Percentiles rank a stretch among this genome's conserved stretches.
Evolutionary conservation across 2,329 filamentous ascomycete species (phyloP).

Genomic region (Coniochaeta hoffmannii): DNA sequence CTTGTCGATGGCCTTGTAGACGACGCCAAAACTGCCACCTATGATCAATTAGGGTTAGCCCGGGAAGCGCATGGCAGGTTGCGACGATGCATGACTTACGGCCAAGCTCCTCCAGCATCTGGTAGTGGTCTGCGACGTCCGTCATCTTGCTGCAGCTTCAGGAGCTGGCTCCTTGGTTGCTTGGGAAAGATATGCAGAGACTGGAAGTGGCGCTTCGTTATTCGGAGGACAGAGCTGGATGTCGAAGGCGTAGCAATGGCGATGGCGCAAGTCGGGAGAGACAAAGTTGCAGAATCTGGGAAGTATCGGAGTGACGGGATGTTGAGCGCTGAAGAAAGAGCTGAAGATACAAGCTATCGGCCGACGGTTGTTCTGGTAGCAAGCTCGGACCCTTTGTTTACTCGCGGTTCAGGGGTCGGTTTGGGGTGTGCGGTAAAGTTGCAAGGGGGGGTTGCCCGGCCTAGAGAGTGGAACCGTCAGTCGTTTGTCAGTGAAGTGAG

Average conservation of each 20-base stretch:
- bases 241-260: not conserved
- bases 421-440: not conserved
- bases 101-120: slow-evolving; percentile 92
- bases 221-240: not conserved
- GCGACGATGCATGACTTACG: slow-evolving; percentile 50
- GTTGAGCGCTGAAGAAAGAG: not conserved
- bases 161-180: not conserved
- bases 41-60: slow-evolving; percentile 8
- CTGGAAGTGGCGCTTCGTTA: not conserved
- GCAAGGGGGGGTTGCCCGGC: slow-evolving; percentile 1
- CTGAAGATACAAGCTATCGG: not conserved
- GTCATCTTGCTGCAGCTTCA: slow-evolving; percentile 33
- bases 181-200: not conserved
- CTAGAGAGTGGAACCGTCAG: slow-evolving; percentile 1
- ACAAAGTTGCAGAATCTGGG: not conserved
- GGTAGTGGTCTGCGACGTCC: slow-evolving; percentile 76
- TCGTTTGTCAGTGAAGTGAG: not conserved
- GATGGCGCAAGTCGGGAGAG: not conserved
- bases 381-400: slow-evolving; percentile 33
- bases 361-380: slow-evolving; percentile 7
- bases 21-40: slow-evolving; percentile 94
- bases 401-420: slow-evolving; percentile 11
- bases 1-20: slow-evolving; percentile 94
- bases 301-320: not conserved
- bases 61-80: not conserved